Base-by-base conservation (phyloP, 2,329 filamentous ascomycete genomes). In the Nannizziopsis barbatae region DNA sequence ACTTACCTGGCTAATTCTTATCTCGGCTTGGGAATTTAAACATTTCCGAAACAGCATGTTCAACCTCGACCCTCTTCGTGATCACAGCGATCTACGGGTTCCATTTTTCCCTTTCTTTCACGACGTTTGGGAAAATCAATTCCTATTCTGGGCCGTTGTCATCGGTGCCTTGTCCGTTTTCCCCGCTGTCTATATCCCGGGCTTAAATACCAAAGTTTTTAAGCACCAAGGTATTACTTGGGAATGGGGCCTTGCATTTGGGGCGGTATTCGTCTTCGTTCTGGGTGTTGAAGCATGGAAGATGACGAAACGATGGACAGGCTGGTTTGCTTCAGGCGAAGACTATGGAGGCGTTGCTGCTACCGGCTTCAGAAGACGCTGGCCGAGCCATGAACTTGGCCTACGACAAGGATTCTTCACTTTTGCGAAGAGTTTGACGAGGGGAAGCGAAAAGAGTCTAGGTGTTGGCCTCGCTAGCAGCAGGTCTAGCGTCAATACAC, bases 171-270 rank as follows among this genome's bases (percentile, higher is more conserved):
- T 72, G 27, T 69, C 71, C 9, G 63, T 75, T n/a, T 75, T 76
- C 60, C 71, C 72, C 6, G 62, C 71, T 32, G 59, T 75, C 15
- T 81, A 81, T 56, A 79, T 81, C 45, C 77, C 77, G 0, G 75
- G 73, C 18, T 68, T 82, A 52, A 81, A 76, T 63, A 71, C 66
- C 7, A 63, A 67, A 1, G 77, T 81, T 6, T 81, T 81, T 66
- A 76, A 77, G 62, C 78, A 81, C 59, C 68, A 67, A 27, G 75
- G 71, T 6, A 81, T 82, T 49, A 69, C 64, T 27, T 81, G 77
- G 78, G 78, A 81, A 60, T 82, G 77, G 79, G 75, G 60, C 4
- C 72, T 82, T 36, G 75, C 80, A 3, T 75, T 81, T 50, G 60
- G 77, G 41, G 70, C 65, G 3, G 67, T 74, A 0, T 59, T 68